Conservation (phyloP, 179 eudicot genomes). For the Camellia oleifera region DNA sequence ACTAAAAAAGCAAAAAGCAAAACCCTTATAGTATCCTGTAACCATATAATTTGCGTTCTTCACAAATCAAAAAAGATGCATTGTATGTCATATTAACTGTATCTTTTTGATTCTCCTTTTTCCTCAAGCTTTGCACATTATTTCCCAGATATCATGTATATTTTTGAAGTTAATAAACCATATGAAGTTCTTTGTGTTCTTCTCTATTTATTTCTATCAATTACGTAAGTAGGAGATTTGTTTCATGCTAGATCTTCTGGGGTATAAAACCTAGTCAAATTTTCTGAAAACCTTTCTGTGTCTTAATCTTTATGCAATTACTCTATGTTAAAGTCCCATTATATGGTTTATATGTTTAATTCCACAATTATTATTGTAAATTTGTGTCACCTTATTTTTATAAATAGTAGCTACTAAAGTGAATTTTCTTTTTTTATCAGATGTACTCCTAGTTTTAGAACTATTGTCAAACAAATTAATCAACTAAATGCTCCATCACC, state of each 20-base stretch:
- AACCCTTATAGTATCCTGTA: no score
- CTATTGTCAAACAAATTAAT: no score
- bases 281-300: neutral
- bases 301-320: neutral
- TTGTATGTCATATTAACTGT: no score
- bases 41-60: no score
- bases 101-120: no score
- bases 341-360: neutral
- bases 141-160: neutral
- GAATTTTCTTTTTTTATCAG: no score
- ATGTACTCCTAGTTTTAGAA: no score
- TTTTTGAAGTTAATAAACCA: neutral
- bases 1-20: neutral
- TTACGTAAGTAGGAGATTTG: neutral
- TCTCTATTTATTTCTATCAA: neutral
- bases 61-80: no score
- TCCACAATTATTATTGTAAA: neutral
- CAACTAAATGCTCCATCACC: no score
- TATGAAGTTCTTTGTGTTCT: neutral
- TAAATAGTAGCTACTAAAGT: neutral
- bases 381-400: neutral
- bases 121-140: neutral
- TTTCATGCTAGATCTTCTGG: neutral
- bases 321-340: neutral
- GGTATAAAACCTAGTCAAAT: neutral